Percentiles rank a stretch among this genome's conserved stretches.
These are phyloP conservation scores for Funneliformis geosporum DNA, from an alignment of 192 early-diverging fungal species.

Conservation along the genomic window DNA sequence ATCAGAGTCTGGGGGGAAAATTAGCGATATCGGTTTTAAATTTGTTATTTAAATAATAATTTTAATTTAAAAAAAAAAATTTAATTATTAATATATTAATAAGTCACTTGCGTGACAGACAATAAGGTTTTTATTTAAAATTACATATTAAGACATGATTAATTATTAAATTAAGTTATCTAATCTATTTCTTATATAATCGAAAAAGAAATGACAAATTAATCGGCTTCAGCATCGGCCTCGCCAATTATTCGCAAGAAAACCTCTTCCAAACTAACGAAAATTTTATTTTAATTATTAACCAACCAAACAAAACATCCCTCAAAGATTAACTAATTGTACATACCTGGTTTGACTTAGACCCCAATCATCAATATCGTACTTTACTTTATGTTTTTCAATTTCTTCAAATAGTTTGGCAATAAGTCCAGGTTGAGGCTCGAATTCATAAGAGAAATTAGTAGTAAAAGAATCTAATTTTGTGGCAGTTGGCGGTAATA, in stretches of 20 bases:
- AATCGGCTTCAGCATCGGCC: constrained; percentile 46
- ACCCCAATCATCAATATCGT: constrained; percentile 74
- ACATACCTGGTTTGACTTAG: constrained; percentile 58
- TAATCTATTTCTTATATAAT: too few species aligned
- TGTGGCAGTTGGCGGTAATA: constrained; percentile 55
- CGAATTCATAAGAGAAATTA: constrained; percentile 67
- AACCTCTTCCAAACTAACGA: constrained; percentile 62
- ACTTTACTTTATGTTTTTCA: constrained; percentile 53
- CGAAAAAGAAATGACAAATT: too few species aligned
- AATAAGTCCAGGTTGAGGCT: constrained; percentile 49
- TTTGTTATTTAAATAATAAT: too few species aligned
- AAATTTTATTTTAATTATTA: neutral
- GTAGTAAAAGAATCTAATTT: constrained; percentile 57
- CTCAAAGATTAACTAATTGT: neutral
- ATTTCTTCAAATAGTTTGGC: constrained; percentile 60
- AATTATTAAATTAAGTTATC: too few species aligned
- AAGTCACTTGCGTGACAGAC: too few species aligned
- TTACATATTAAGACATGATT: too few species aligned
- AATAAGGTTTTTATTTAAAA: too few species aligned
- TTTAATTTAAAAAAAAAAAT: too few species aligned
- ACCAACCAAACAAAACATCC: neutral
- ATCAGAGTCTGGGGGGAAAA: too few species aligned
- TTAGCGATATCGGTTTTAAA: too few species aligned
- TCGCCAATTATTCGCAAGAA: constrained; percentile 64
- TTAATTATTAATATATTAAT: too few species aligned